phyloP scores from a whole-genome alignment of 1,139 yeast species.

The Yamadazyma oceani region DNA sequence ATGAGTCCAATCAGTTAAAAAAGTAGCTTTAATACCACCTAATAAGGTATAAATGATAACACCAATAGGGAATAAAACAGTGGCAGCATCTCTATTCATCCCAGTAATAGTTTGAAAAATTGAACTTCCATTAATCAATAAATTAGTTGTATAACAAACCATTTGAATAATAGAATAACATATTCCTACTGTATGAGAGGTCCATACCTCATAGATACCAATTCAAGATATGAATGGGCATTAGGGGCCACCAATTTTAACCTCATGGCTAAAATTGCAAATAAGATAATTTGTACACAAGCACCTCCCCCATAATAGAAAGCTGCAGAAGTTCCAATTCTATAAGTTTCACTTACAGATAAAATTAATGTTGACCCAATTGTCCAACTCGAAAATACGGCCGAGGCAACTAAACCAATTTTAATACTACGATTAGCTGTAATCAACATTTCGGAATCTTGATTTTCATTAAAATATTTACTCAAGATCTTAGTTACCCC shows the following conservation, averaged over 20 bases:
- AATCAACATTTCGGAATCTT: conserved; percentile 39
- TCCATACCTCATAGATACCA: conserved; percentile 69
- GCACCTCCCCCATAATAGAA: conserved; percentile 81
- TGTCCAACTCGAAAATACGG: conserved; percentile 41
- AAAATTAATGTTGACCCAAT: conserved; percentile 40
- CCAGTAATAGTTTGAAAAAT: conserved; percentile 20
- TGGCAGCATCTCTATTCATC: conserved; percentile 20
- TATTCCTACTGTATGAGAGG: conserved; percentile 23
- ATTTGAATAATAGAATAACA: conserved; percentile 18
- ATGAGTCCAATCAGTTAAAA: conserved; percentile 48
- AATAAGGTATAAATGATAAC: conserved; percentile 47
- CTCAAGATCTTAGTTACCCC: conserved; percentile 29
- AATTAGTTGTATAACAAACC: conserved; percentile 19
- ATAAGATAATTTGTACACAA: conserved; percentile 66
- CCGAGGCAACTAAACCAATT: conserved; percentile 36
- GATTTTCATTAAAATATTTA: conserved; percentile 32
- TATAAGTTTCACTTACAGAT: conserved; percentile 30
- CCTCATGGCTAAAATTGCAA: conserved; percentile 75
- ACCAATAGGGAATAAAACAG: conserved; percentile 50
- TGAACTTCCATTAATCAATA: conserved; percentile 19
- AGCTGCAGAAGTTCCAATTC: conserved; percentile 49
- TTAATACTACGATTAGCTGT: conserved; percentile 38
- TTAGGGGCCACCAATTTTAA: conserved; percentile 72
- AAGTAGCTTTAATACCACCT: conserved; percentile 49
- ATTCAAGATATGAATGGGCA: conserved; percentile 76